A percentile compares a stretch with the other conserved stretches of the same genome.
Conservation (phyloP, 805 yeast species). For the Vanderwaltozyma verrucispora region DNA sequence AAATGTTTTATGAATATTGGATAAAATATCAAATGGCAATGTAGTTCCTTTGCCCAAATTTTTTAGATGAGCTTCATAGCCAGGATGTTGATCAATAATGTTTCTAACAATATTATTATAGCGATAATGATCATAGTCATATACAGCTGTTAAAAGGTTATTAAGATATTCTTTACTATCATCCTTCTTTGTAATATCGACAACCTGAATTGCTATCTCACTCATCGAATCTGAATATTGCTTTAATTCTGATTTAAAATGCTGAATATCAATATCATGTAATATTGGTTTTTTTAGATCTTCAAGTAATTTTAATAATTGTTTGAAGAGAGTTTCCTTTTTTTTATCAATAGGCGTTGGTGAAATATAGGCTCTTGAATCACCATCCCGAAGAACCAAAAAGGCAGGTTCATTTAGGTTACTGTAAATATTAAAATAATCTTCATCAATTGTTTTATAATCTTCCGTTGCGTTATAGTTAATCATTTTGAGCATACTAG, state of each 20-base stretch:
- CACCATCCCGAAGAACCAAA: constrained; percentile 47
- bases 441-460: constrained; percentile 27
- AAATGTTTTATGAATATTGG: constrained; percentile 26
- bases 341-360: background rate
- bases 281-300: background rate
- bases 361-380: constrained; percentile 18
- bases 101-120: background rate
- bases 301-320: background rate
- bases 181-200: background rate
- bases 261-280: background rate
- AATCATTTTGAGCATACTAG: constrained; percentile 30
- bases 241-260: background rate
- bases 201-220: background rate
- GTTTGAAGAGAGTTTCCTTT: background rate
- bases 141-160: background rate
- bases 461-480: constrained; percentile 33
- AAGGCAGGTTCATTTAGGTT: constrained; percentile 52
- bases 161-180: background rate
- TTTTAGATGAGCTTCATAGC: too few relatives aligned
- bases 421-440: constrained; percentile 40
- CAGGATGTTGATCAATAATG: background rate
- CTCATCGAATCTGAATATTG: background rate
- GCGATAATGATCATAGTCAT: background rate
- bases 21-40: background rate
- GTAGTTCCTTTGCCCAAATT: too few relatives aligned